Percentiles rank a stretch among this genome's conserved stretches.
Conservation (phyloP, 2,329 filamentous ascomycete genomes). For the Colletotrichum sp. region DNA sequence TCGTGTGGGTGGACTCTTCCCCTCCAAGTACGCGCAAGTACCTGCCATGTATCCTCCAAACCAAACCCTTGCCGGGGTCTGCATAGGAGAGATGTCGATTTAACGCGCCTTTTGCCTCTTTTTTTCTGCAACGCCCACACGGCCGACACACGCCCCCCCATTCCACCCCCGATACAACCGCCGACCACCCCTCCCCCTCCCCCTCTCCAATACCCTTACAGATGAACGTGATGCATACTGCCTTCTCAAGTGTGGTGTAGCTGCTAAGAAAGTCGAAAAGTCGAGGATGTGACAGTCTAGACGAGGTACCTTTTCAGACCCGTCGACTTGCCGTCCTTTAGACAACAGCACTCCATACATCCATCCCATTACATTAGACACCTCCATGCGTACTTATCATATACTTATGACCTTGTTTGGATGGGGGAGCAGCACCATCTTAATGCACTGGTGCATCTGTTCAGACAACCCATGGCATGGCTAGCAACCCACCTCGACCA, state of each 20-base stretch:
- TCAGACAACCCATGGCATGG: slow-evolving; percentile 5
- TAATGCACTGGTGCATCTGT: slow-evolving; percentile 22
- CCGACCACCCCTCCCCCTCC: slow-evolving; percentile 8
- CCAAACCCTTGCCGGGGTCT: slow-evolving; percentile 5
- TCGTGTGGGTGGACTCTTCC: slow-evolving; percentile 1
- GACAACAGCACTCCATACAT: slow-evolving; percentile 9
- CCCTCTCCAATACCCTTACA: slow-evolving; percentile 12
- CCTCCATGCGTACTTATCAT: slow-evolving; percentile 2
- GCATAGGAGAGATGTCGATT: background rate
- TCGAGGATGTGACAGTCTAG: slow-evolving; percentile 12
- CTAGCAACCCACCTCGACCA: slow-evolving; percentile 4
- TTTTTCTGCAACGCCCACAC: slow-evolving; percentile 6
- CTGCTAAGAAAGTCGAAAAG: background rate
- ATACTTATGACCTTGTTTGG: slow-evolving; percentile 18
- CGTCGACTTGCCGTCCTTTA: slow-evolving; percentile 15
- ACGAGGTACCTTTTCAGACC: slow-evolving; percentile 15
- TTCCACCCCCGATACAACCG: slow-evolving; percentile 20
- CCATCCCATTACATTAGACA: slow-evolving; percentile 13
- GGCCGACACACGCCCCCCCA: slow-evolving; percentile 2
- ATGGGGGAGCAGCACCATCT: slow-evolving; percentile 13
- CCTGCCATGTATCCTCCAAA: slow-evolving; percentile 8
- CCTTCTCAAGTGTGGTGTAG: slow-evolving; percentile 6
- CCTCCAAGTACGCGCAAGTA: slow-evolving; percentile 20
- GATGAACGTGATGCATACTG: slow-evolving; percentile 16
- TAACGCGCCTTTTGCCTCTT: slow-evolving; percentile 13